Conservation (phyloP, 2,329 filamentous ascomycete genomes). For the Cytospora leucostoma region DNA sequence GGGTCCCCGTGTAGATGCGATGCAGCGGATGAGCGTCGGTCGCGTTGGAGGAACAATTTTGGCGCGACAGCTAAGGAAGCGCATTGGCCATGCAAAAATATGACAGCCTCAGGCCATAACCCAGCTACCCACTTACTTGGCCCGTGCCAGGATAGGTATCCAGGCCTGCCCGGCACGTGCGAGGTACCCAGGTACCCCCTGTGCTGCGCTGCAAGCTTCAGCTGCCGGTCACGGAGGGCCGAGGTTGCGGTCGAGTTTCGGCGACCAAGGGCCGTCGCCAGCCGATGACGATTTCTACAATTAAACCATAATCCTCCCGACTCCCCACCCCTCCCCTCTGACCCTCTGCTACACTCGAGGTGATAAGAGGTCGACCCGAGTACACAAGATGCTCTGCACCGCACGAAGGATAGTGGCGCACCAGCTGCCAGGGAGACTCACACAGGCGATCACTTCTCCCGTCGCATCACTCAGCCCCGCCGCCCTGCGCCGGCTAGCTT, state of each 20-base stretch:
- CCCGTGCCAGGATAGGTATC: not conserved
- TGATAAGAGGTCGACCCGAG: not conserved
- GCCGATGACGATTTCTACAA: slow-evolving; percentile 22
- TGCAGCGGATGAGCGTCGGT: slow-evolving; percentile 20
- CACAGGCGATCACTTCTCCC: slow-evolving; percentile 32
- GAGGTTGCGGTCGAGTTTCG: slow-evolving; percentile 10
- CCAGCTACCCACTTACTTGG: not conserved
- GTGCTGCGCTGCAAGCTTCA: not conserved
- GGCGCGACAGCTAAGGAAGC: slow-evolving; percentile 20
- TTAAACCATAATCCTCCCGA: not conserved
- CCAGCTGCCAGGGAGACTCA: slow-evolving; percentile 22
- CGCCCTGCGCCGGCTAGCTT: slow-evolving; percentile 70
- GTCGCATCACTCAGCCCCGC: slow-evolving; percentile 47
- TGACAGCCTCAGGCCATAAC: slow-evolving; percentile 22
- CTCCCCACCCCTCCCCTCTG: not conserved
- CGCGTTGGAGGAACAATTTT: slow-evolving; percentile 27
- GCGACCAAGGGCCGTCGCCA: slow-evolving; percentile 19
- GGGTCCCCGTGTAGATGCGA: slow-evolving; percentile 21
- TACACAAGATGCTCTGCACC: slow-evolving; percentile 24
- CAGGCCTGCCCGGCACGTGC: not conserved
- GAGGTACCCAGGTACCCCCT: slow-evolving; percentile 6
- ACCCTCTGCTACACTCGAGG: not conserved
- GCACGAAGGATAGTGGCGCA: slow-evolving; percentile 25
- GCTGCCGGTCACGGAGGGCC: slow-evolving; percentile 15
- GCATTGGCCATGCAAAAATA: slow-evolving; percentile 20